Base-by-base conservation (phyloP, 2,329 filamentous ascomycete genomes). In the Fusarium sarcochroum region DNA sequence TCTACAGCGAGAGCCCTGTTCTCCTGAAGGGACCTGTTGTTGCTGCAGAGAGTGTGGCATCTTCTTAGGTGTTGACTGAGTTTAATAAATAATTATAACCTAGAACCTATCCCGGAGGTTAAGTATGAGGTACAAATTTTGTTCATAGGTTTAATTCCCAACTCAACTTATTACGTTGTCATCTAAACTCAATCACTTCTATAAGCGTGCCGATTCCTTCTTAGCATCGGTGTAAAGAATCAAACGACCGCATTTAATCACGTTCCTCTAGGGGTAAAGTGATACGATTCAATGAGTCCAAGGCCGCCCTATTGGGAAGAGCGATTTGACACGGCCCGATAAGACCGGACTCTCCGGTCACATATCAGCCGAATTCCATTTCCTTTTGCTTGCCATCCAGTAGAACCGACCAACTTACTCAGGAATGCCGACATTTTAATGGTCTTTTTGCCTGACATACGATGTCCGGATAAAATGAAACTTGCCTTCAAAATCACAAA, bases 21-120 rank as follows among this genome's bases (percentile, higher is more conserved):
- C 10, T 74, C 3, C 47, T 75, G 0, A 75, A 71, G 68, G 74
- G 74, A 18, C 51, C 52, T 4, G 38, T 70, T 17, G 68, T 70
- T 1, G 54, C 57, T 7, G 30, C 25, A 14, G 40, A 69, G 50
- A 30, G 21, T 41, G 30, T 70, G 30, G 37, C 38, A 8, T 57
- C 38, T 34, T 57, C 49, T 49, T 59, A 41, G 42, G 52, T 27
- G 10, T 13, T 41, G 7, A 35, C 2, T 25, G 40, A n/a, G 5
- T 10, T 6, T 6, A n/a, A 41, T 21, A 11, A 41, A 21, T 23
- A 4, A 14, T 21, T 4, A 14, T 17, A 8, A n/a, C n/a, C n/a
- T n/a, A n/a, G n/a, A n/a, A n/a, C n/a, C n/a, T n/a, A n/a, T n/a
- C n/a, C n/a, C n/a, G n/a, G n/a, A n/a, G n/a, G n/a, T n/a, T n/a